Percentiles rank a stretch among this genome's conserved stretches.
phyloP scores from a whole-genome alignment of 768 basidiomycete species.

The Calocera cornea region DNA sequence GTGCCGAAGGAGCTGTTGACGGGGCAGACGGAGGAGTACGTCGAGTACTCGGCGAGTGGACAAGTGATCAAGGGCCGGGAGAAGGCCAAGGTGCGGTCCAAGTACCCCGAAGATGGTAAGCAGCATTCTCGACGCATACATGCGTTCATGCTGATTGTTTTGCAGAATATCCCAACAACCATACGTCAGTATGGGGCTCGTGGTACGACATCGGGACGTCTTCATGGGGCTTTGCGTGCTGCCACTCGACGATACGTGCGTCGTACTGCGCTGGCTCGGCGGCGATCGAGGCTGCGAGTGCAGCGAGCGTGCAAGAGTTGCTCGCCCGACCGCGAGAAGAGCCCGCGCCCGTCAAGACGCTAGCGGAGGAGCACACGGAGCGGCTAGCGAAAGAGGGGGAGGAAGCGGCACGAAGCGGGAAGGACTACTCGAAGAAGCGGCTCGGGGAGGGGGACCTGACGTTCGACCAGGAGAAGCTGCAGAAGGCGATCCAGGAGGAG shows the following conservation, averaged over 20 bases:
- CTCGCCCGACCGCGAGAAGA: constrained; percentile 26
- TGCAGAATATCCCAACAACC: constrained; percentile 80
- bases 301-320: constrained; percentile 60
- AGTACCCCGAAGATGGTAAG: constrained; percentile 93
- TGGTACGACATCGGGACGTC: constrained; percentile 64
- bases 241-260: constrained; percentile 70
- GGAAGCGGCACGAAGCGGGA: constrained; percentile 28
- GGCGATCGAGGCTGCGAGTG: constrained; percentile 62
- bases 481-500: constrained; percentile 61
- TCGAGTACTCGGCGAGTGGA: constrained; percentile 89
- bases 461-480: constrained; percentile 55
- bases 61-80: constrained; percentile 86
- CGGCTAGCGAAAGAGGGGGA: constrained; percentile 20
- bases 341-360: constrained; percentile 13
- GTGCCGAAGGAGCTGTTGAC: constrained; percentile 86
- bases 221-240: constrained; percentile 89
- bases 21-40: constrained; percentile 94
- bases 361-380: constrained; percentile 8
- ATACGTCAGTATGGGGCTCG: constrained; percentile 95
- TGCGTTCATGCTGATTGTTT: constrained; percentile 8
- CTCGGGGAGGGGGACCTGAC: constrained; percentile 71
- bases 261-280: constrained; percentile 87
- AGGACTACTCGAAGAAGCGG: constrained; percentile 65
- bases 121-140: constrained; percentile 13
- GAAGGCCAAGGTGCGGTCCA: constrained; percentile 71